These are phyloP conservation scores for Dipsacomyces acuminosporus DNA, from an alignment of 371 early-diverging fungal genomes.

Conservation along the genomic window DNA sequence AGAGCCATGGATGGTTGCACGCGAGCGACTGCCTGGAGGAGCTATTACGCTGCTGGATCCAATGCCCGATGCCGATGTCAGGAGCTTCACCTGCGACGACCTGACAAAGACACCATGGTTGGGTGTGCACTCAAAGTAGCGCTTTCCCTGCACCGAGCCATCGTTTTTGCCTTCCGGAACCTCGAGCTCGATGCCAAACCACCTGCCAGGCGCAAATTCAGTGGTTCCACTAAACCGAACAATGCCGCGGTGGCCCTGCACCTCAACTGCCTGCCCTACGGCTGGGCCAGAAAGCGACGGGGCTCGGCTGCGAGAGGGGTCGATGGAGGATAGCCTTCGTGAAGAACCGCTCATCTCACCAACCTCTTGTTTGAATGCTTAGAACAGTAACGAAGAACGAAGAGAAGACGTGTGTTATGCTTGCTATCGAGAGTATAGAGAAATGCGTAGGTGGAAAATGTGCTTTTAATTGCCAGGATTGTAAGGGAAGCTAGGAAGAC, in stretches of 20 bases:
- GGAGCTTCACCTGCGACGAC: slow-evolving; percentile 59
- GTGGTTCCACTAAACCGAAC: slow-evolving; percentile 66
- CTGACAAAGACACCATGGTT: slow-evolving; percentile 69
- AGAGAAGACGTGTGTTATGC: not conserved
- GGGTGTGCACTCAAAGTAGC: slow-evolving; percentile 65
- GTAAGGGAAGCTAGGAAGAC: too few relatives aligned
- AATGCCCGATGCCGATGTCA: slow-evolving; percentile 20
- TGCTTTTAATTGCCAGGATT: too few relatives aligned
- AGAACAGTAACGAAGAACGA: not conserved
- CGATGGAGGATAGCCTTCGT: slow-evolving; percentile 18
- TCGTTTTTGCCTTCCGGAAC: slow-evolving; percentile 72
- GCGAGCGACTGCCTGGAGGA: slow-evolving; percentile 14
- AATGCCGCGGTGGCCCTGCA: slow-evolving; percentile 65
- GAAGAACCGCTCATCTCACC: slow-evolving; percentile 14
- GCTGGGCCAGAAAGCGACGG: slow-evolving; percentile 13
- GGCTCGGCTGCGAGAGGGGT: slow-evolving; percentile 11
- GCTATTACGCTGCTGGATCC: not conserved
- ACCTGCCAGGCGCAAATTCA: slow-evolving; percentile 61
- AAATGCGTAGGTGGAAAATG: too few relatives aligned
- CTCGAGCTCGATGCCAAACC: slow-evolving; percentile 80
- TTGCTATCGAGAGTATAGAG: too few relatives aligned
- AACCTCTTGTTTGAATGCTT: not conserved
- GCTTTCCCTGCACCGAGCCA: slow-evolving; percentile 62
- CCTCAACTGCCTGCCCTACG: slow-evolving; percentile 46
- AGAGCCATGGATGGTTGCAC: slow-evolving; percentile 28